These are phyloP conservation scores for Xylaria sp. DNA, from an alignment of 2,329 filamentous ascomycete genomes.

Conservation along the genomic window DNA sequence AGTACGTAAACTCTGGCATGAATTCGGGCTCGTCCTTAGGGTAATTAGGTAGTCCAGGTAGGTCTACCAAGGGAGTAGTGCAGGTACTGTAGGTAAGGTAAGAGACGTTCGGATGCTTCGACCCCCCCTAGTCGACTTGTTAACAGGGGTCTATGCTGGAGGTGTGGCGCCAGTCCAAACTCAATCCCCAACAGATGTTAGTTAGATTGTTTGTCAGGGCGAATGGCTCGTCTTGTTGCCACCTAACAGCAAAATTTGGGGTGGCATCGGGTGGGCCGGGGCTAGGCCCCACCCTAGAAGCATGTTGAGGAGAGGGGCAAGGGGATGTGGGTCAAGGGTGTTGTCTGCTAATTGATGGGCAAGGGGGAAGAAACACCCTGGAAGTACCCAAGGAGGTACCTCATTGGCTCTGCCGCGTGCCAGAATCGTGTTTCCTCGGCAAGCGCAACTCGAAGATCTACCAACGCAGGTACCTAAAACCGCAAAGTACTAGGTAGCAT, in stretches of 20 bases:
- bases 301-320: conserved; percentile 18
- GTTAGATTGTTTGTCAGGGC: conserved; percentile 37
- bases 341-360: background rate
- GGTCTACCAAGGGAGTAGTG: no score
- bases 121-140: no score
- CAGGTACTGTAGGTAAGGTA: no score
- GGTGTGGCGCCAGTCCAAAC: conserved; percentile 53
- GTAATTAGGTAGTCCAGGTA: no score
- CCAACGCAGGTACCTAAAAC: background rate
- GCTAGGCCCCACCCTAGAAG: background rate
- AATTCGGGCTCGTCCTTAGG: no score
- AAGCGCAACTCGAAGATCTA: background rate
- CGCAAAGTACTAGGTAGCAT: background rate
- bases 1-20: no score
- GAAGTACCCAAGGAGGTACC: background rate
- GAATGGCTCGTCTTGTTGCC: conserved; percentile 2
- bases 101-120: no score
- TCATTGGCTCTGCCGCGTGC: background rate
- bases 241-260: conserved; percentile 17
- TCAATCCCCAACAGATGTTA: conserved; percentile 47
- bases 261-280: conserved; percentile 6
- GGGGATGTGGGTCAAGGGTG: conserved; percentile 1
- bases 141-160: no score
- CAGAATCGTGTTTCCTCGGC: background rate
- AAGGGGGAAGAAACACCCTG: background rate